Percentiles rank a stretch among this genome's conserved stretches.
Conservation (phyloP, 768 basidiomycete genomes). For the Mycena chlorophos region DNA sequence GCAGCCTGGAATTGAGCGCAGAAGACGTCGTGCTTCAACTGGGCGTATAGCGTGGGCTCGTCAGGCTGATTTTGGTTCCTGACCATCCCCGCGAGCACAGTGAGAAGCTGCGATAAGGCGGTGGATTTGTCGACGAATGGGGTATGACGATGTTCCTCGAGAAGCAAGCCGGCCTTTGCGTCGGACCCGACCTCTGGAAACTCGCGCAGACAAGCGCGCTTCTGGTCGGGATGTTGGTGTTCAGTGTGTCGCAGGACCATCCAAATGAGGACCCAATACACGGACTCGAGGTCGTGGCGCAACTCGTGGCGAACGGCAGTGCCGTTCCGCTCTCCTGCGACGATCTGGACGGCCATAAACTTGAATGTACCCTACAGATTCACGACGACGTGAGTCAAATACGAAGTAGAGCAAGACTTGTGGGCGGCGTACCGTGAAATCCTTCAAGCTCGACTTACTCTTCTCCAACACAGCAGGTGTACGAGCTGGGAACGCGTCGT, state of each 20-base stretch:
- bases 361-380: slow-evolving; percentile 4
- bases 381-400: too few species aligned
- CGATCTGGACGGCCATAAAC: slow-evolving; percentile 10
- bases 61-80: background rate
- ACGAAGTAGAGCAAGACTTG: too few species aligned
- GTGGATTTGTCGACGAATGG: background rate
- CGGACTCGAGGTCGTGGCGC: slow-evolving; percentile 8
- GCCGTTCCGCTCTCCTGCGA: background rate
- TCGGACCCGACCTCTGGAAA: background rate
- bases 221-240: background rate
- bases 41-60: too few species aligned
- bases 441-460: background rate
- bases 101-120: background rate
- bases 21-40: too few species aligned
- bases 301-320: background rate
- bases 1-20: too few species aligned
- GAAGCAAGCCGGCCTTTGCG: background rate
- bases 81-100: background rate
- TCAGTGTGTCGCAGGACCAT: slow-evolving; percentile 4
- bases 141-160: background rate
- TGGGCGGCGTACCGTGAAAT: slow-evolving; percentile 5
- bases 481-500: background rate
- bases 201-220: background rate
- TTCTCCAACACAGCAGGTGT: background rate
- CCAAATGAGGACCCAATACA: slow-evolving; percentile 13